phyloP scores from a whole-genome alignment of 352 stramenopile genomes.

The Halophytophthora batemanensis region DNA sequence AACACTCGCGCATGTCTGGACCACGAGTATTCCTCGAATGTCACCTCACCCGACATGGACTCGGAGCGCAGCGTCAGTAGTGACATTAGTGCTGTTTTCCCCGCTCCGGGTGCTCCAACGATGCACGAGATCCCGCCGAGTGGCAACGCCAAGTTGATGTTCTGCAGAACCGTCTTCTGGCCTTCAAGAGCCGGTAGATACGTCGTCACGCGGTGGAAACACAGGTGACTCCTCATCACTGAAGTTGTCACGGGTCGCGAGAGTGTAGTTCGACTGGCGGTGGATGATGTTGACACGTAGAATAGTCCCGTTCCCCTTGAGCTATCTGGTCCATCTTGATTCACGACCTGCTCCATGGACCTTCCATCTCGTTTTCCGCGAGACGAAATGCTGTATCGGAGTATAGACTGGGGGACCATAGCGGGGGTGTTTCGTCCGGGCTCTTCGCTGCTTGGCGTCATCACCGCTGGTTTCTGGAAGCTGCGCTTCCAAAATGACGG shows the following conservation, averaged over 20 bases:
- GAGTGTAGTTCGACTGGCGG: background rate
- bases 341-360: background rate
- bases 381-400: background rate
- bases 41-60: constrained; percentile 34
- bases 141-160: constrained; percentile 12
- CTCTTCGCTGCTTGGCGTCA: constrained; percentile 41
- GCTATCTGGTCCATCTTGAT: background rate
- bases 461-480: constrained; percentile 56
- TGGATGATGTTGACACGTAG: background rate
- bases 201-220: constrained; percentile 11
- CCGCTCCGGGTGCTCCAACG: constrained; percentile 1
- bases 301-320: background rate
- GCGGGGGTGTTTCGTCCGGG: background rate
- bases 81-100: constrained; percentile 17
- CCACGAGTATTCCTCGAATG: constrained; percentile 49
- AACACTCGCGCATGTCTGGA: constrained; percentile 40
- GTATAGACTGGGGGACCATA: background rate
- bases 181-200: background rate
- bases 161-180: constrained; percentile 7
- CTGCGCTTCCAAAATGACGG: constrained; percentile 67
- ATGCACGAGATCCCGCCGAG: constrained; percentile 12
- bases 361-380: background rate
- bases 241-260: background rate
- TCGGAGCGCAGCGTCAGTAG: constrained; percentile 20
- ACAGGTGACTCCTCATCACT: constrained; percentile 8